Evolutionary conservation across 2,329 filamentous ascomycete species (phyloP).

Genomic region (Coniochaeta hoffmannii): DNA sequence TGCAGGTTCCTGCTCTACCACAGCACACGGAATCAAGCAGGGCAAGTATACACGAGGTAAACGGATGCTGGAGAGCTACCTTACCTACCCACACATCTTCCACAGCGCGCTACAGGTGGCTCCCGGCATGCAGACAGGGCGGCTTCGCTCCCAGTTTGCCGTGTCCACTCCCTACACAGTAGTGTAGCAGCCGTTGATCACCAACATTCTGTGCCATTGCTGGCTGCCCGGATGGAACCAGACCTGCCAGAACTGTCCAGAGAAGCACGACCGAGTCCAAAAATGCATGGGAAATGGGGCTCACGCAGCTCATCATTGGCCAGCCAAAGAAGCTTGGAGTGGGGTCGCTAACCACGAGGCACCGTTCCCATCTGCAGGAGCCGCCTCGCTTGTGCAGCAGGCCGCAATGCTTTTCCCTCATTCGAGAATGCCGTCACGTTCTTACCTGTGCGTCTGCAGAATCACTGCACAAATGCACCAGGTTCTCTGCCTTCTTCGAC

Average conservation of each 20-base stretch:
- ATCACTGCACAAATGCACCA: not conserved
- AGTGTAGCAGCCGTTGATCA: not conserved
- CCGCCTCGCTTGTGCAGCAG: slow-evolving; percentile 1
- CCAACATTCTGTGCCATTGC: not conserved
- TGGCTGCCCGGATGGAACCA: not conserved
- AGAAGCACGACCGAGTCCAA: not conserved
- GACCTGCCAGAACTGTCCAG: not conserved
- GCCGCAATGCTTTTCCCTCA: not conserved
- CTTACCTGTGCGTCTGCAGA: not conserved
- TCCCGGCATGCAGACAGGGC: not conserved
- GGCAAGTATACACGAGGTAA: not conserved
- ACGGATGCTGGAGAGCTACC: not conserved
- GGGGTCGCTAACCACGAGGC: slow-evolving; percentile 1
- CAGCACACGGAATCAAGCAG: too few species aligned
- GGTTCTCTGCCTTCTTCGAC: not conserved
- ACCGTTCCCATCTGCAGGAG: slow-evolving; percentile 2
- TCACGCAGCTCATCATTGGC: not conserved
- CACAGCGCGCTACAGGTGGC: not conserved
- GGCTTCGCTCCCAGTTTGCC: not conserved
- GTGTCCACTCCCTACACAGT: not conserved
- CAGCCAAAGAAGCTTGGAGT: not conserved
- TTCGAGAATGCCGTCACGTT: not conserved
- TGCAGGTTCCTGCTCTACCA: too few species aligned
- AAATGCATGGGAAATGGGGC: not conserved
- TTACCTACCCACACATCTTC: not conserved